These are phyloP conservation scores for Cercospora sesami DNA, from an alignment of 2,329 filamentous ascomycete genomes.

Conservation along the genomic window DNA sequence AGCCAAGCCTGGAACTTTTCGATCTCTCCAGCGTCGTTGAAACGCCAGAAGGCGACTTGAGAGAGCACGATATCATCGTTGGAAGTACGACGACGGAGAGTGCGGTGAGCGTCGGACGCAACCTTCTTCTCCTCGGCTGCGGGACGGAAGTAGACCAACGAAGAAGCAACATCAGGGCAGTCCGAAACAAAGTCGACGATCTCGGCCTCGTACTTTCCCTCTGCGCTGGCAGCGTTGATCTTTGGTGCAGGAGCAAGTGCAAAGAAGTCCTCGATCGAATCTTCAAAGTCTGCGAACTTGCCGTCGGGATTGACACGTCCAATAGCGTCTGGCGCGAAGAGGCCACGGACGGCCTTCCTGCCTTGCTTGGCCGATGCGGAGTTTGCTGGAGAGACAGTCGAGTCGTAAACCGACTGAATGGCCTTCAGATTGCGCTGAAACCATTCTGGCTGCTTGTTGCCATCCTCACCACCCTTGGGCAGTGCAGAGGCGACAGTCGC, in stretches of 20 bases:
- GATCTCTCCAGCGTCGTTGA: constrained; percentile 48
- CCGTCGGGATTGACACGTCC: constrained; percentile 48
- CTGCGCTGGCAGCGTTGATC: constrained; percentile 27
- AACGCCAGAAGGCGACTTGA: constrained; percentile 49
- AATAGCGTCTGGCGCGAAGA: constrained; percentile 43
- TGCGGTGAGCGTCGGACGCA: constrained; percentile 1
- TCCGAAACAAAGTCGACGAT: constrained; percentile 29
- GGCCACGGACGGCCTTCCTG: constrained; percentile 40
- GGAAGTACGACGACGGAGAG: background rate
- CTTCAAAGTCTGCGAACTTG: constrained; percentile 46
- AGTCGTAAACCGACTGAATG: constrained; percentile 44
- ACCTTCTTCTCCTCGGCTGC: constrained; percentile 17
- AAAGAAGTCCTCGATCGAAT: constrained; percentile 51
- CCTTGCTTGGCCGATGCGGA: constrained; percentile 41
- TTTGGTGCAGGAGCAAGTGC: constrained; percentile 42
- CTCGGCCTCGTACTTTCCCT: constrained; percentile 28
- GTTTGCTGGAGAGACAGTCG: constrained; percentile 46
- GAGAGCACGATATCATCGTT: constrained; percentile 9
- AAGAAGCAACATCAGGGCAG: constrained; percentile 27
- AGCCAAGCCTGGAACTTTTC: constrained; percentile 49
- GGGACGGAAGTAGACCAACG: constrained; percentile 27
- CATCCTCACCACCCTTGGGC: constrained; percentile 6
- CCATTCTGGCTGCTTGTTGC: constrained; percentile 14
- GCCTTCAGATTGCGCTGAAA: constrained; percentile 42
- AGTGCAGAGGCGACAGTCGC: constrained; percentile 18